Evolutionary conservation across 768 basidiomycete genomes (phyloP).

Genomic region (Melanogaster broomeanus): DNA sequence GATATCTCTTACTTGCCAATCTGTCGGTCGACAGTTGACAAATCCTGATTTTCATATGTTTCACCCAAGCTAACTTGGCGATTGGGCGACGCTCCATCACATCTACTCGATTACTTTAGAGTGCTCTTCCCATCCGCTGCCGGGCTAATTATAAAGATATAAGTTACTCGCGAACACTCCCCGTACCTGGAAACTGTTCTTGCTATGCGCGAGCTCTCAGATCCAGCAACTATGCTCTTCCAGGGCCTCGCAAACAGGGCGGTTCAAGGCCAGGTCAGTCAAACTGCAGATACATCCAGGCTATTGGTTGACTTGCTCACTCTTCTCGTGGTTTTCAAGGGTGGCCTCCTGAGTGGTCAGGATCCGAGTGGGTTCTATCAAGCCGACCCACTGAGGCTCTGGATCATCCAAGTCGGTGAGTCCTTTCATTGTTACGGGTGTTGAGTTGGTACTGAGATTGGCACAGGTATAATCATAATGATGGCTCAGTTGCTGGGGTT

Average conservation of each 20-base stretch:
- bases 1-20: neutral
- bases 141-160: neutral
- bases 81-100: neutral
- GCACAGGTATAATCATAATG: constrained; percentile 71
- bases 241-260: constrained; percentile 18
- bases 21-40: neutral
- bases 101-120: no score
- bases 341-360: constrained; percentile 74
- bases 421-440: constrained; percentile 3
- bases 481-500: constrained; percentile 77
- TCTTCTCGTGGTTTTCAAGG: constrained; percentile 41
- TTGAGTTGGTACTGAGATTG: constrained; percentile 1
- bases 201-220: constrained; percentile 44
- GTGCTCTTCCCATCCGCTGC: no score
- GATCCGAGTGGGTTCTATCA: constrained; percentile 67
- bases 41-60: neutral
- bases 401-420: constrained; percentile 76
- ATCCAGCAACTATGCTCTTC: constrained; percentile 39
- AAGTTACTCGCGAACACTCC: no score
- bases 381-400: constrained; percentile 70
- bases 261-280: constrained; percentile 30
- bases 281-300: neutral
- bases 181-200: no score
- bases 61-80: neutral
- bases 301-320: neutral